phyloP scores from a whole-genome alignment of 306 rosid species.

The Cucurbita maxima region DNA sequence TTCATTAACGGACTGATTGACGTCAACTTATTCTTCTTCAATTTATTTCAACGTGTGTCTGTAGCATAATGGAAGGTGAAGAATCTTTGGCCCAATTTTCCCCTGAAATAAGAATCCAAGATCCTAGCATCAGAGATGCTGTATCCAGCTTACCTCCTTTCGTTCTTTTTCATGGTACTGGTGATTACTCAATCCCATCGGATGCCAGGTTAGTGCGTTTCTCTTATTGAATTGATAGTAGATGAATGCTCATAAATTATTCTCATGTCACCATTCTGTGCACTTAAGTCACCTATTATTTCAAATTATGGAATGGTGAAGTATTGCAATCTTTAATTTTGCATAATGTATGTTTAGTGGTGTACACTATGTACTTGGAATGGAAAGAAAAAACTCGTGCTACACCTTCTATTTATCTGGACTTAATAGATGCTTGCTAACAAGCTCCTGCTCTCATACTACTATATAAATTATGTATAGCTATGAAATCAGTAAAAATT shows the following conservation, averaged over 20 bases:
- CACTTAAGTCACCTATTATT: background rate
- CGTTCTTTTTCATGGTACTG: constrained; percentile 69
- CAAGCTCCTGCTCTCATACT: background rate
- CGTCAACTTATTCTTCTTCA: background rate
- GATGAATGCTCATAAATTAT: background rate
- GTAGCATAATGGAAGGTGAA: constrained; percentile 94
- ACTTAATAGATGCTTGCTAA: background rate
- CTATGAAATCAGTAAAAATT: background rate
- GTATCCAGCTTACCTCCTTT: constrained; percentile 56
- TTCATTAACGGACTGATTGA: background rate
- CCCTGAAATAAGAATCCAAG: constrained; percentile 57
- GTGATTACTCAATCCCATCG: constrained; percentile 77
- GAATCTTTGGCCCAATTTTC: constrained; percentile 50
- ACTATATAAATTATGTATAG: background rate
- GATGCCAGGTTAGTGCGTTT: constrained; percentile 55
- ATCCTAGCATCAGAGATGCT: constrained; percentile 31
- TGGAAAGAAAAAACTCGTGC: background rate
- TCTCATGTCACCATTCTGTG: background rate
- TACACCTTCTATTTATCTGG: background rate
- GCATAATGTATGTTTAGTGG: background rate
- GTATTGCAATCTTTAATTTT: background rate
- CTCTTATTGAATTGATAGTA: background rate
- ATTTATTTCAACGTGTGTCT: background rate
- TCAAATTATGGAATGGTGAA: background rate
- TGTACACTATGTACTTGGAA: background rate